These are phyloP conservation scores for Nakaseomyces bracarensis DNA, from an alignment of 1,139 yeast genomes.

Conservation along the genomic window DNA sequence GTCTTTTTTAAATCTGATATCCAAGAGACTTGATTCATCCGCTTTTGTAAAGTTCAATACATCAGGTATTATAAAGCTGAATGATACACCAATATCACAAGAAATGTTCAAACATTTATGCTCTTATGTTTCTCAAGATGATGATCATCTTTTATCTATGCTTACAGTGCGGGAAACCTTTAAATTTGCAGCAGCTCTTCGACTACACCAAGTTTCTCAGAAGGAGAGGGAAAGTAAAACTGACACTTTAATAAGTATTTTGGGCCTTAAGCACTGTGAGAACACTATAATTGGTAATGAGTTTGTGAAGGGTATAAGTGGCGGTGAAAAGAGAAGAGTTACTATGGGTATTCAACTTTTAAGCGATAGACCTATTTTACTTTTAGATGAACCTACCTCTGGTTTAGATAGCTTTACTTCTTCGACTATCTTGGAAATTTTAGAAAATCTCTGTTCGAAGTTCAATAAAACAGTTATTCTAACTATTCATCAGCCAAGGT, in stretches of 20 bases:
- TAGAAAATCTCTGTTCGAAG: constrained; percentile 46
- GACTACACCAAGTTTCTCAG: constrained; percentile 38
- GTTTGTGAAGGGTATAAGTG: constrained; percentile 67
- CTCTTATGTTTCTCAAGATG: constrained; percentile 74
- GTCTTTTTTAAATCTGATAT: constrained; percentile 56
- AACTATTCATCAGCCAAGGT: constrained; percentile 81
- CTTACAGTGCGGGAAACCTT: constrained; percentile 74
- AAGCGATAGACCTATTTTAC: constrained; percentile 59
- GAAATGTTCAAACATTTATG: constrained; percentile 46
- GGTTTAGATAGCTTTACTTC: constrained; percentile 82
- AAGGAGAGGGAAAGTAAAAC: constrained; percentile 36
- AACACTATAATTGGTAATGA: constrained; percentile 71
- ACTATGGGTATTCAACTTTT: constrained; percentile 73
- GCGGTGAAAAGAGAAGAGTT: constrained; percentile 80
- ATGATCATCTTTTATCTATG: constrained; percentile 58
- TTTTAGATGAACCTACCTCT: constrained; percentile 83
- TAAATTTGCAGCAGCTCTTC: constrained; percentile 58
- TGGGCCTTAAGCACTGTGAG: constrained; percentile 73
- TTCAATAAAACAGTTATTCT: constrained; percentile 64
- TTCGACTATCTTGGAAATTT: constrained; percentile 53
- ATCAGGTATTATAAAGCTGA: constrained; percentile 40
- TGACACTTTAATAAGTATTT: constrained; percentile 49
- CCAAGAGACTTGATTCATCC: constrained; percentile 50
- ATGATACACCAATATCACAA: constrained; percentile 38
- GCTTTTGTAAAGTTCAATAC: constrained; percentile 32